These are phyloP conservation scores for Wickerhamomyces sydowiorum DNA, from an alignment of 805 yeast species.

Conservation along the genomic window DNA sequence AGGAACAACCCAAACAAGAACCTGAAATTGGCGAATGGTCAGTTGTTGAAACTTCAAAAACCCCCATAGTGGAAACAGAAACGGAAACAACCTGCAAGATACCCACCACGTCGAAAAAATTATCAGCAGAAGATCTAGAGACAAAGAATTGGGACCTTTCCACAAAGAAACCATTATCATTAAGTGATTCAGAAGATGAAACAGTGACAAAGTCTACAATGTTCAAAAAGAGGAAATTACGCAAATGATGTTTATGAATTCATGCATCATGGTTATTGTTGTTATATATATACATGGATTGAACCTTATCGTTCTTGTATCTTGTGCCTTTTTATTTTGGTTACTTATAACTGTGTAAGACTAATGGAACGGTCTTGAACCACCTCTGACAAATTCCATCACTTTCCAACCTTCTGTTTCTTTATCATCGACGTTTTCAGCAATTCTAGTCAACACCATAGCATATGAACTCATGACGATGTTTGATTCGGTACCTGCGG, in stretches of 20 bases:
- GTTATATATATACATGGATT: not conserved
- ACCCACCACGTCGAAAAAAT: slow-evolving; percentile 1
- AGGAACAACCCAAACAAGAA: slow-evolving; percentile 4
- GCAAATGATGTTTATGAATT: not conserved
- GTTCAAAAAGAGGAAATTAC: slow-evolving; percentile 19
- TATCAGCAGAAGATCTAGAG: slow-evolving; percentile 19
- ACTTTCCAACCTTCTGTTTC: slow-evolving; percentile 98
- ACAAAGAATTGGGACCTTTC: slow-evolving; percentile 23
- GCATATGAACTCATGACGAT: slow-evolving; percentile 92
- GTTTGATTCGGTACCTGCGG: slow-evolving; percentile 94
- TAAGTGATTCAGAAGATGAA: slow-evolving; percentile 13
- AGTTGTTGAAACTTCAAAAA: slow-evolving; percentile 2
- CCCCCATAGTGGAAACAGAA: not conserved
- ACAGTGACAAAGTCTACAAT: slow-evolving; percentile 1
- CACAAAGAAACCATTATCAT: slow-evolving; percentile 8
- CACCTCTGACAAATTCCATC: slow-evolving; percentile 90
- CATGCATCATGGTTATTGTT: not conserved
- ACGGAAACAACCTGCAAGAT: not conserved
- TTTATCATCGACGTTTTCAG: slow-evolving; percentile 84
- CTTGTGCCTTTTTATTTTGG: too few species aligned
- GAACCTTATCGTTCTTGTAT: too few species aligned
- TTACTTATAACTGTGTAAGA: not conserved
- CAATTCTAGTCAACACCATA: slow-evolving; percentile 87
- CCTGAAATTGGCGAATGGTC: slow-evolving; percentile 12
- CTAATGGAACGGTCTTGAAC: slow-evolving; percentile 64